Conservation (phyloP, 352 stramenopile genomes). For the Globisporangium rhizosaccharum region DNA sequence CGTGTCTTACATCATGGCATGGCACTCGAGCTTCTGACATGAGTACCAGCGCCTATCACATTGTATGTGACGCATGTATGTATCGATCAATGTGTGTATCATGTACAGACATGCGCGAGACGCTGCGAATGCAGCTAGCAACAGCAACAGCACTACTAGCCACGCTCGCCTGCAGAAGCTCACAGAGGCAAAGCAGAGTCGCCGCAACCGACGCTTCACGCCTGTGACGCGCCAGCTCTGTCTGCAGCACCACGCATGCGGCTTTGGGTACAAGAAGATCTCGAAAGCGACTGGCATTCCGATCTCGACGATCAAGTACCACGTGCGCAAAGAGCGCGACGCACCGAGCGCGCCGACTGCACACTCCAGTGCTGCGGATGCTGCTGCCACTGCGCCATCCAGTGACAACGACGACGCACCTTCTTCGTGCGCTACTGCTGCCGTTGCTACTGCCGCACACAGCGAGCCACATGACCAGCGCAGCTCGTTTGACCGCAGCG, state of each 20-base stretch:
- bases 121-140: neutral
- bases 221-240: conserved; percentile 11
- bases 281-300: conserved; percentile 17
- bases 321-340: conserved; percentile 12
- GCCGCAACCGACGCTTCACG: conserved; percentile 12
- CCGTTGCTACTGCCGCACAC: neutral
- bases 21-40: too few species aligned
- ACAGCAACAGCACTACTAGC: neutral
- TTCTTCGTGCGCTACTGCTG: too few species aligned
- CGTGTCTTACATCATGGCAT: too few species aligned
- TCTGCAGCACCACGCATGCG: conserved; percentile 15
- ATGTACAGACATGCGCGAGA: too few species aligned
- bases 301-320: conserved; percentile 19
- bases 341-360: neutral
- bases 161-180: neutral
- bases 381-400: neutral
- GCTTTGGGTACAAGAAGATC: conserved; percentile 16
- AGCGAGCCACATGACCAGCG: neutral
- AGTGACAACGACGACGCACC: neutral
- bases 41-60: too few species aligned
- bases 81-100: too few species aligned
- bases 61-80: too few species aligned
- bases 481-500: conserved; percentile 3
- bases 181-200: neutral
- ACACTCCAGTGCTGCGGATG: neutral